Evolutionary conservation across 164 flowering plant genomes (phyloP).

Genomic region (Annona squamosa): DNA sequence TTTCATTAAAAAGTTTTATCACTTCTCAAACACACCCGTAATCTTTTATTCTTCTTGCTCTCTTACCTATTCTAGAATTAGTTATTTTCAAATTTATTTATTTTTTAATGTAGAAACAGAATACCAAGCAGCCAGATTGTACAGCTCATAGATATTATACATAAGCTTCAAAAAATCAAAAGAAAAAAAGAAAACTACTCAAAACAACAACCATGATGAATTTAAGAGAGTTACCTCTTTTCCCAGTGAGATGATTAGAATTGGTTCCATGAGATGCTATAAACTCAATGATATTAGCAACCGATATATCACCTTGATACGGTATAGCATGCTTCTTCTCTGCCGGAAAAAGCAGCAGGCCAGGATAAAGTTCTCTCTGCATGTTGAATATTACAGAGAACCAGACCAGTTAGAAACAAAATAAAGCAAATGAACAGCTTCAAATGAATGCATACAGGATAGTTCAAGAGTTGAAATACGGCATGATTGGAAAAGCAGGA

Average conservation of each 20-base stretch:
- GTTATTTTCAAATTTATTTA: no score
- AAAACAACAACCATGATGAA: not conserved
- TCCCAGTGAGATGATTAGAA: conserved; percentile 34
- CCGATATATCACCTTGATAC: conserved; percentile 65
- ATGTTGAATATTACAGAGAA: conserved; percentile 8
- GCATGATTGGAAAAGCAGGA: not conserved
- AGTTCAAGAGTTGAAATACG: not conserved
- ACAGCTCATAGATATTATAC: no score
- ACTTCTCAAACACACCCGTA: no score
- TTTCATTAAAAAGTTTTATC: no score
- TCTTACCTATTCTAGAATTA: no score
- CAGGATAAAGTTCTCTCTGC: conserved; percentile 82
- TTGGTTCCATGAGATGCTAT: conserved; percentile 55
- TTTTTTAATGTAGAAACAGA: no score
- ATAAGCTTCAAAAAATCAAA: no score
- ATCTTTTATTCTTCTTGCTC: no score
- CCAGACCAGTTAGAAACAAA: not conserved
- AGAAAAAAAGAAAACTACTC: not conserved
- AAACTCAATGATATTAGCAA: conserved; percentile 54
- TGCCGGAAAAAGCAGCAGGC: conserved; percentile 69
- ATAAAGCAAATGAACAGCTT: not conserved
- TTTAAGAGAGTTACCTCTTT: conserved; percentile 31
- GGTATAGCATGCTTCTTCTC: conserved; percentile 40
- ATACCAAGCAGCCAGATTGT: no score
- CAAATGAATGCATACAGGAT: not conserved